Base-by-base conservation (phyloP, 176 grass and related monocot genomes). In the Musa troglodytarum region DNA sequence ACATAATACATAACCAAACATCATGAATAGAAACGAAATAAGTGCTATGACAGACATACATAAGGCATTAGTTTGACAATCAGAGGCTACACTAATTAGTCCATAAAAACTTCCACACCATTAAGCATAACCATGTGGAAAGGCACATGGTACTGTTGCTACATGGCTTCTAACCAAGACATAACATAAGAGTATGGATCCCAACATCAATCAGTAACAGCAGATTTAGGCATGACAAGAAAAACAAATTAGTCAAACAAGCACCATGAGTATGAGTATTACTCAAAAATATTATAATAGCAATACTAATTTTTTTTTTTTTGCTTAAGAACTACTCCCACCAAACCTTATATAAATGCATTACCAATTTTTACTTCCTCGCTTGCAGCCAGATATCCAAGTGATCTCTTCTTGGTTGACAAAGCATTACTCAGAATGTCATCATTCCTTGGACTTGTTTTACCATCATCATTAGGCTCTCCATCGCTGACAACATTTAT, bases 291-390 rank as follows among this genome's bases (percentile, higher is more conserved):
- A 43, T 43, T 43, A 43, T 43, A 43, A 43, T 43, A 43, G 34
- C 34, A 43, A 43, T 43, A 43, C 4, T 43, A 43, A 29, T 2
- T 29, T 29, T 43, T 43, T 43, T 43, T 43, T 43, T 43, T 15
- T 23, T 34, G 49, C 17, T 50, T 9, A 70, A 20, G 14, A 20
- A 19, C 1, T 50, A 43, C 34, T 43, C 34, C 34, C 2, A 57
- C 34, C 2, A 57, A 25, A 74, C 66, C 11, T 75, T 19, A 65
- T 22, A 23, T 43, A 43, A 75, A 65, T 12, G 43, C 65, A 29
- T 74, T 84, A 91, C 92, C 92, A 69, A 63, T 78, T 83, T 88
- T 88, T 69, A 54, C 76, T 24, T 91, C 85, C 84, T 91, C 88
- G 20, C 83, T 88, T 72, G 75, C 77, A 22, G 69, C 77, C 80